phyloP scores from a whole-genome alignment of 1,139 yeast species.

The Insectozyma bohioensis region DNA sequence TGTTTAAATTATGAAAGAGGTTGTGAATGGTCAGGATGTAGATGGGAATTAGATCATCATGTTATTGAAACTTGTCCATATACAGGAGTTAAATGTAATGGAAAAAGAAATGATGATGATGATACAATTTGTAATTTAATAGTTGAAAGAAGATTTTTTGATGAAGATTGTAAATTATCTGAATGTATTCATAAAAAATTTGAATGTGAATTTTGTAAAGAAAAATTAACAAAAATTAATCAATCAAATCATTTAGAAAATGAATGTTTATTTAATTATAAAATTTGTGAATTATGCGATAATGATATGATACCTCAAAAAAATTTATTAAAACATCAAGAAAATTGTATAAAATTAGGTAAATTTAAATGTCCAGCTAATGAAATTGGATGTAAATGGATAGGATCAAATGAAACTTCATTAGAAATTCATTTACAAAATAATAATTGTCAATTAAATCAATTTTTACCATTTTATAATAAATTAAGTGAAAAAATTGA shows the following conservation, averaged over 20 bases:
- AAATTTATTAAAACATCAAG: slow-evolving; percentile 32
- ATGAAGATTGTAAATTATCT: slow-evolving; percentile 7
- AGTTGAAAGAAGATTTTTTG: slow-evolving; percentile 15
- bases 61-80: slow-evolving; percentile 48
- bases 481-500: slow-evolving; percentile 22
- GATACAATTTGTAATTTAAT: slow-evolving; percentile 9
- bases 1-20: slow-evolving; percentile 58
- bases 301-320: slow-evolving; percentile 43
- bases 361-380: slow-evolving; percentile 40
- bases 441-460: slow-evolving; percentile 34
- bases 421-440: slow-evolving; percentile 38
- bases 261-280: slow-evolving; percentile 43
- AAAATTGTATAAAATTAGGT: slow-evolving; percentile 35
- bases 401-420: slow-evolving; percentile 38
- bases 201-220: slow-evolving; percentile 42
- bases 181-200: slow-evolving; percentile 36
- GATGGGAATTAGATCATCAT: slow-evolving; percentile 63
- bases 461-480: slow-evolving; percentile 30
- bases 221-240: slow-evolving; percentile 29
- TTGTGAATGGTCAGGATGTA: slow-evolving; percentile 55
- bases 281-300: slow-evolving; percentile 39
- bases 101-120: slow-evolving; percentile 17
- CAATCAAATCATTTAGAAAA: slow-evolving; percentile 33
- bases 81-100: slow-evolving; percentile 50
- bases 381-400: slow-evolving; percentile 43